Conservation (phyloP, 345 rosid species). For the Heritiera fomes region DNA sequence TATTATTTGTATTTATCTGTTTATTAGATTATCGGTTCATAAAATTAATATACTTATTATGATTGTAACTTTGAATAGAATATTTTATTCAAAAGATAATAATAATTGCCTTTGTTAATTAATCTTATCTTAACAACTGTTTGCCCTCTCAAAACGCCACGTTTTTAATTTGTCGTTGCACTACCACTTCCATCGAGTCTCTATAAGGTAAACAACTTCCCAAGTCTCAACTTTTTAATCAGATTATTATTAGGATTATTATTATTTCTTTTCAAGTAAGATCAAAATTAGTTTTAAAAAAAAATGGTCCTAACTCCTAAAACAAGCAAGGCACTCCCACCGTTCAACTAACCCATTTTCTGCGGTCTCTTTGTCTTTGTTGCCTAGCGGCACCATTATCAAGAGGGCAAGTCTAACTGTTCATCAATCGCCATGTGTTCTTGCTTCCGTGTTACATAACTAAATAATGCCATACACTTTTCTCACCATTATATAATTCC, state of each 20-base stretch:
- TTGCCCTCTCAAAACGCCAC: constrained; percentile 18
- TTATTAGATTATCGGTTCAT: too few species aligned
- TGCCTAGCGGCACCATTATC: background rate
- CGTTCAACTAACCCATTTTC: constrained; percentile 33
- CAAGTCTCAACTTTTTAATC: constrained; percentile 24
- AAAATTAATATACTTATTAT: too few species aligned
- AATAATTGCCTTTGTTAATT: background rate
- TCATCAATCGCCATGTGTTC: constrained; percentile 22
- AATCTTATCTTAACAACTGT: background rate
- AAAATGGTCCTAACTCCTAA: too few species aligned
- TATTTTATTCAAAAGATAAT: background rate
- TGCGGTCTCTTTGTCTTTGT: background rate
- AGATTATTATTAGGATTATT: background rate
- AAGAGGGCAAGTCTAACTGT: constrained; percentile 25
- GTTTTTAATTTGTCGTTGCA: constrained; percentile 26
- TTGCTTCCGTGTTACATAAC: background rate
- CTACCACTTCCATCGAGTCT: constrained; percentile 12
- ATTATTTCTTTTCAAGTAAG: background rate
- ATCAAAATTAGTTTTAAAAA: background rate
- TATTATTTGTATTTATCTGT: too few species aligned
- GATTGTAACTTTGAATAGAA: too few species aligned
- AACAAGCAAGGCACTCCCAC: background rate
- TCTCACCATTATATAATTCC: background rate
- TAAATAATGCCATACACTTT: background rate
- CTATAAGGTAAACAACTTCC: constrained; percentile 30